These are phyloP conservation scores for Malus hybrid DNA, from an alignment of 331 rosid genomes.

Conservation along the genomic window DNA sequence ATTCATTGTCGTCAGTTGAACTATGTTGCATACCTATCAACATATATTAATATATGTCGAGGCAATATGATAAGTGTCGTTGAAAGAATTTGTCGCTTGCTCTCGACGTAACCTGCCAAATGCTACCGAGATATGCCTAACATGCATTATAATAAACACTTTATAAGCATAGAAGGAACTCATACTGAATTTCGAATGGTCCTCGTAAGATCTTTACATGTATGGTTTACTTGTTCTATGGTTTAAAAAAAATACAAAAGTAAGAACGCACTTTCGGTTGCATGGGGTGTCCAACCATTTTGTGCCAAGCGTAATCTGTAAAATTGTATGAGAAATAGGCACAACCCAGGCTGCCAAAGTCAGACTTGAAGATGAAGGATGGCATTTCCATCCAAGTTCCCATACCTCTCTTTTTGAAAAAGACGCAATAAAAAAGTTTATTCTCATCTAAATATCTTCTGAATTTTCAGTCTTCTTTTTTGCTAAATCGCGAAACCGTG, in stretches of 20 bases:
- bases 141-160: too few species aligned
- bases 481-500: not conserved
- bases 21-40: rapidly evolving
- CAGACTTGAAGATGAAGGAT: not conserved
- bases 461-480: not conserved
- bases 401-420: not conserved
- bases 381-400: not conserved
- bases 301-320: not conserved
- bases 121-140: too few species aligned
- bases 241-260: too few species aligned
- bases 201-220: rapidly evolving
- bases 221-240: too few species aligned
- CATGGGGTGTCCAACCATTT: not conserved
- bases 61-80: rapidly evolving
- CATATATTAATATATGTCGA: too few species aligned
- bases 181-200: too few species aligned
- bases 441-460: not conserved
- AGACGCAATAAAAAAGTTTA: not conserved
- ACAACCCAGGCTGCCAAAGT: not conserved
- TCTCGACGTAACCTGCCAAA: rapidly evolving
- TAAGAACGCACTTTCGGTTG: not conserved
- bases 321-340: not conserved
- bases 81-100: rapidly evolving
- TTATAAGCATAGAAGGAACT: too few species aligned
- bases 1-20: too few species aligned